Percentiles rank a stretch among this genome's conserved stretches.
Evolutionary conservation across 805 yeast species (phyloP).

Genomic region (Candida nonsorbophila): DNA sequence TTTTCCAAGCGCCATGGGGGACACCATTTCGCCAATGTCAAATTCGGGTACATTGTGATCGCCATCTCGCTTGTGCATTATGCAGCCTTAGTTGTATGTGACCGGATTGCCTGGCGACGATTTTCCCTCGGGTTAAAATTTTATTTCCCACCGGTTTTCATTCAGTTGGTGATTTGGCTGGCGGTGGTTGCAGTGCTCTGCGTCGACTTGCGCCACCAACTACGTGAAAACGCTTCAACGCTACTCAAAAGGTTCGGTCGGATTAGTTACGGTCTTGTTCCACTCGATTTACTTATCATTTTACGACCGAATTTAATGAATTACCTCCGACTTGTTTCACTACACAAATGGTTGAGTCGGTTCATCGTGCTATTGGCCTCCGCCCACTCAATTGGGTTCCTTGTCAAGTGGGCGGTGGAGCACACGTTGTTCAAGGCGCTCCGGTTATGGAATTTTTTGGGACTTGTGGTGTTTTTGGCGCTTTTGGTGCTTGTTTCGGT

Average conservation of each 20-base stretch:
- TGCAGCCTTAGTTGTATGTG: constrained; percentile 4
- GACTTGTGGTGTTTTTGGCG: constrained; percentile 39
- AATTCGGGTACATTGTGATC: constrained; percentile 54
- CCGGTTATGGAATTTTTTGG: constrained; percentile 43
- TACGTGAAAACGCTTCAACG: constrained; percentile 15
- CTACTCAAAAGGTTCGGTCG: constrained; percentile 57
- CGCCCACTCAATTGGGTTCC: constrained; percentile 50
- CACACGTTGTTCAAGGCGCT: constrained; percentile 30
- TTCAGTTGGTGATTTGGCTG: constrained; percentile 1
- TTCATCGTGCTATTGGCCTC: constrained; percentile 40
- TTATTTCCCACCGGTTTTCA: no score
- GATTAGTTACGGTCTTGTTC: constrained; percentile 51
- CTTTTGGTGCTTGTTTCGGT: constrained; percentile 34
- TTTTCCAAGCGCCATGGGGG: constrained; percentile 44
- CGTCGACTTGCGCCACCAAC: constrained; percentile 1
- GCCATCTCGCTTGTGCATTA: constrained; percentile 34
- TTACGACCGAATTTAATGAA: constrained; percentile 43
- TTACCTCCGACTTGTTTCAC: constrained; percentile 48
- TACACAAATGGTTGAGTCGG: constrained; percentile 74
- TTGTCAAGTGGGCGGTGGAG: constrained; percentile 42
- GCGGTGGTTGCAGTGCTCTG: constrained; percentile 1
- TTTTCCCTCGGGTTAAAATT: no score
- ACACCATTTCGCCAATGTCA: constrained; percentile 49
- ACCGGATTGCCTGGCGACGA: no score
- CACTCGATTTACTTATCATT: constrained; percentile 52